Conservation (phyloP, 768 basidiomycete species). For the Leccinum rimulosum region DNA sequence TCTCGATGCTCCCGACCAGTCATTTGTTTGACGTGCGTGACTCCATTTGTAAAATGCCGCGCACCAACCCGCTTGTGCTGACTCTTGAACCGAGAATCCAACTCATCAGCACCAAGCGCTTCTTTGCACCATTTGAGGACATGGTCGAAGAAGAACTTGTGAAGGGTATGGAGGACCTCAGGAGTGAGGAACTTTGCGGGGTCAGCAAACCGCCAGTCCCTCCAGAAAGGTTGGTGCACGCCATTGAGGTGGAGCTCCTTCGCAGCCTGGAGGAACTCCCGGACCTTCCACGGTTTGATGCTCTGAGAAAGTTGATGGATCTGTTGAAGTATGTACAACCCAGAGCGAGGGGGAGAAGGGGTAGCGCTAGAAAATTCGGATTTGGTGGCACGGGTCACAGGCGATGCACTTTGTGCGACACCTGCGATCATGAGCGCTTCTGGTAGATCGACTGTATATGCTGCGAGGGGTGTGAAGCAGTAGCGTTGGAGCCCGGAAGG, state of each 20-base stretch:
- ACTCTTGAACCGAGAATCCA: not conserved
- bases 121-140: conserved; percentile 15
- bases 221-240: conserved; percentile 34
- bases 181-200: conserved; percentile 34
- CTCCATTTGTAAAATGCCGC: conserved; percentile 38
- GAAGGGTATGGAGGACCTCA: conserved; percentile 19
- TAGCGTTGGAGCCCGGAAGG: conserved; percentile 6
- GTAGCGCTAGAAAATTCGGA: conserved; percentile 7
- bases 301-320: not conserved
- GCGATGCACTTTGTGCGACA: conserved; percentile 9
- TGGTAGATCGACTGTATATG: conserved; percentile 11
- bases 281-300: conserved; percentile 26
- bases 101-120: not conserved
- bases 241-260: conserved; percentile 11
- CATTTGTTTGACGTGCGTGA: conserved; percentile 40
- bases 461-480: conserved; percentile 12
- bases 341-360: not conserved
- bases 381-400: conserved; percentile 12
- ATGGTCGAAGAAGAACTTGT: conserved; percentile 5
- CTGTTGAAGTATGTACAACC: not conserved
- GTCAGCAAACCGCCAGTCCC: conserved; percentile 34
- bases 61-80: conserved; percentile 19
- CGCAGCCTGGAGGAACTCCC: conserved; percentile 22
- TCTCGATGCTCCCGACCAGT: conserved; percentile 40
- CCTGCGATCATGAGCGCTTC: conserved; percentile 12